Evolutionary conservation across 1,139 yeast species (phyloP).

Genomic region (Kurtzmaniella quercitrusa): DNA sequence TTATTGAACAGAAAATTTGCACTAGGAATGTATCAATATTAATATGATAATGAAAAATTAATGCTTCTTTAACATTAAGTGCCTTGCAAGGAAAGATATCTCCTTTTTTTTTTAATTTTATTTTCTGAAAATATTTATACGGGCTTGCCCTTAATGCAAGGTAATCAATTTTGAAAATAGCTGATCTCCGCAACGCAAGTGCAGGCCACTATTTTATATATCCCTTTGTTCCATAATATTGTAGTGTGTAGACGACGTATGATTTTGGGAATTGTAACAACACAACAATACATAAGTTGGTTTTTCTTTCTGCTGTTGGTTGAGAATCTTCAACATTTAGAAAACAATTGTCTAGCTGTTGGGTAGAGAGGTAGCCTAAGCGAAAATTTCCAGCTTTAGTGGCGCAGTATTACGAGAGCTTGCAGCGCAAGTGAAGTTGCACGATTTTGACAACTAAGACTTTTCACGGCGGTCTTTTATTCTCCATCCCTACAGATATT

Average conservation of each 20-base stretch:
- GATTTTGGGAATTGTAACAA: too few species aligned
- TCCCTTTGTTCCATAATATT: too few species aligned
- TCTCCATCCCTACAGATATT: too few species aligned
- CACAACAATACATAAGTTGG: too few species aligned
- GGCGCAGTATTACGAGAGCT: conserved; percentile 1
- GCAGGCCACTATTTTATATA: neutral
- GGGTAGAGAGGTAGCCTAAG: too few species aligned
- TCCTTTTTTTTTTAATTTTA: neutral
- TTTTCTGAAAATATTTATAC: neutral
- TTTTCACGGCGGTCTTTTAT: too few species aligned
- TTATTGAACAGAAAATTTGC: neutral
- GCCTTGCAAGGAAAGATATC: neutral
- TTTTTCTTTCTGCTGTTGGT: too few species aligned
- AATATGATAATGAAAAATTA: neutral
- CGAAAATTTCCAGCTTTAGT: neutral
- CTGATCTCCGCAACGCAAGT: neutral
- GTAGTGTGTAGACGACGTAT: too few species aligned
- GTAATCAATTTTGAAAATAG: neutral
- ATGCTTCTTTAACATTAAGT: neutral
- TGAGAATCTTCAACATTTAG: too few species aligned
- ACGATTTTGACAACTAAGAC: too few species aligned
- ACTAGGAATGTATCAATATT: neutral
- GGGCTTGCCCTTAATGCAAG: neutral
- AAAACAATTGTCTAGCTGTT: too few species aligned
- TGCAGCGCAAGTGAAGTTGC: neutral